A percentile compares a stretch with the other conserved stretches of the same genome.
These are phyloP conservation scores for Pythium monospermum DNA, from an alignment of 352 stramenopile species.

Conservation along the genomic window DNA sequence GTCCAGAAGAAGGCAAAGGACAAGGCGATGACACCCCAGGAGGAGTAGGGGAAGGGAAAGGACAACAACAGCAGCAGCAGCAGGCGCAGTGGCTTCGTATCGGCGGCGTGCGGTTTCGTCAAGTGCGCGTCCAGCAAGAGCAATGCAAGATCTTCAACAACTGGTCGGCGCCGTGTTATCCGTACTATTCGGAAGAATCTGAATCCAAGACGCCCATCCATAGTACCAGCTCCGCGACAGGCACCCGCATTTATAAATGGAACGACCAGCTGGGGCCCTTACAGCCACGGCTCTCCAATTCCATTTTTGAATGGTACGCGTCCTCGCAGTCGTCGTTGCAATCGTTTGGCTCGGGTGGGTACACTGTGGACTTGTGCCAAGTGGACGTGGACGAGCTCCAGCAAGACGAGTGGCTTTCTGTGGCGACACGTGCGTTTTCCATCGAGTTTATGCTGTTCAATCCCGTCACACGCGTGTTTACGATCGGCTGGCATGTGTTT, in stretches of 20 bases:
- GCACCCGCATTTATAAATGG: conserved; percentile 56
- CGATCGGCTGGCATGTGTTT: conserved; percentile 81
- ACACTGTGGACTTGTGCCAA: conserved; percentile 70
- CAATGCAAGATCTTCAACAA: conserved; percentile 61
- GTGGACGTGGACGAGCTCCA: conserved; percentile 55
- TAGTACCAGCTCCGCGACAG: conserved; percentile 26
- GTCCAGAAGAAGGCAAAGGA: too few species aligned
- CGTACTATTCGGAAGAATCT: conserved; percentile 45
- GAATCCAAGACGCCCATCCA: conserved; percentile 52
- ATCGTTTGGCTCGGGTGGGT: conserved; percentile 63
- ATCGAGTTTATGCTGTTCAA: conserved; percentile 88
- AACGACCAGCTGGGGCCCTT: conserved; percentile 54
- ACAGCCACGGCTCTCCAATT: conserved; percentile 52
- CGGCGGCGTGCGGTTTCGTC: conserved; percentile 72
- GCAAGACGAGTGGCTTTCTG: conserved; percentile 66
- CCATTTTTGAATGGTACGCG: conserved; percentile 37
- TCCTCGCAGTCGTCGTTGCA: conserved; percentile 29
- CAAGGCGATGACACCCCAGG: too few species aligned
- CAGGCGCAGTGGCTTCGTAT: conserved; percentile 72
- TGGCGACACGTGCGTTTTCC: conserved; percentile 73
- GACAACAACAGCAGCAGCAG: too few species aligned
- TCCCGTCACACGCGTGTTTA: conserved; percentile 86
- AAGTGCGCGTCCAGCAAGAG: conserved; percentile 74
- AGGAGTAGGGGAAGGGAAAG: too few species aligned
- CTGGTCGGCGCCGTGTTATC: conserved; percentile 68